Evolutionary conservation across 2,329 filamentous ascomycete genomes (phyloP).

Genomic region (Stagonosporopsis chrysanthemi): DNA sequence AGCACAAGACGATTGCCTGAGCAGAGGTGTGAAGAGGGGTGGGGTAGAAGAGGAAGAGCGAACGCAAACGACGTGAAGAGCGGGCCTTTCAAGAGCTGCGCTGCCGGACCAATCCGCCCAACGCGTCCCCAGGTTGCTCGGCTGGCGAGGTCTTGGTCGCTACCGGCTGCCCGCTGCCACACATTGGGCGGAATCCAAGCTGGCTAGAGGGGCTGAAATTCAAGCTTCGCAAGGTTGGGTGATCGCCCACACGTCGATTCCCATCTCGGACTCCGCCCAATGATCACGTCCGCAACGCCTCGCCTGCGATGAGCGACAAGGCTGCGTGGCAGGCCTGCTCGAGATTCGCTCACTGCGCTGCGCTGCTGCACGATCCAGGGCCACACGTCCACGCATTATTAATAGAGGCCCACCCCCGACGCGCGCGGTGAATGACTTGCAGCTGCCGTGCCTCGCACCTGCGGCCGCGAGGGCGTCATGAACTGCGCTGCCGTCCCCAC

Average conservation of each 20-base stretch:
- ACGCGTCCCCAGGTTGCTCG: conserved; percentile 18
- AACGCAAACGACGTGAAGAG: conserved; percentile 23
- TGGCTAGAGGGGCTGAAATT: conserved; percentile 35
- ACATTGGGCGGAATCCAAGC: conserved; percentile 27
- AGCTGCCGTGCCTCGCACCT: conserved; percentile 19
- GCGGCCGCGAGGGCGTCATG: conserved; percentile 10
- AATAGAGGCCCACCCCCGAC: conserved; percentile 19
- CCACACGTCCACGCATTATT: conserved; percentile 21
- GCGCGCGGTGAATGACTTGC: conserved; percentile 22
- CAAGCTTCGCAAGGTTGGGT: conserved; percentile 39
- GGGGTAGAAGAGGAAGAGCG: conserved; percentile 35
- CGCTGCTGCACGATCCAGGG: conserved; percentile 33
- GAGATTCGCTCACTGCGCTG: conserved; percentile 21
- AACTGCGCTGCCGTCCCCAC: conserved; percentile 11
- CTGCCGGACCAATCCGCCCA: conserved; percentile 32
- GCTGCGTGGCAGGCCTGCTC: conserved; percentile 35
- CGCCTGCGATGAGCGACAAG: conserved; percentile 32
- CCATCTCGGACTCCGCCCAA: conserved; percentile 21
- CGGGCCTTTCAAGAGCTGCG: conserved; percentile 34
- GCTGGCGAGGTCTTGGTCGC: conserved; percentile 28
- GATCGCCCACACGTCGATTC: conserved; percentile 36
- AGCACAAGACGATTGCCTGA: conserved; percentile 22
- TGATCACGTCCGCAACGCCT: conserved; percentile 34
- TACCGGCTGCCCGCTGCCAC: background rate
- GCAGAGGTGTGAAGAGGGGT: conserved; percentile 31